These are phyloP conservation scores for Podospora anserina DNA, from an alignment of 495 filamentous ascomycete genomes.

Conservation along the genomic window DNA sequence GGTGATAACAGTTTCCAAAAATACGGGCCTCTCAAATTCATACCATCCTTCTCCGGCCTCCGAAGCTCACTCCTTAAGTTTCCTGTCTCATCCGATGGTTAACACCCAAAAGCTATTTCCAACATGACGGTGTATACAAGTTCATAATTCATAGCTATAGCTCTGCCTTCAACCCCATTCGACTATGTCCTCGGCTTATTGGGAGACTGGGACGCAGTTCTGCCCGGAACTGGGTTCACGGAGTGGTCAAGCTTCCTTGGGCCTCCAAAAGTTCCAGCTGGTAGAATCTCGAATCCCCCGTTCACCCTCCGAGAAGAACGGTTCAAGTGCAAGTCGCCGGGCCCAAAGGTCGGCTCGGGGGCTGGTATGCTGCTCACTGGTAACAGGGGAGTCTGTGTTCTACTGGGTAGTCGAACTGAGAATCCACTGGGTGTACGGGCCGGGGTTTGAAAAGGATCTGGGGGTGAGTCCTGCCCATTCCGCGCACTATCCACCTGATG, in stretches of 20 bases:
- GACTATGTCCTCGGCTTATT: background rate
- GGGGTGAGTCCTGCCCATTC: slow-evolving; percentile 13
- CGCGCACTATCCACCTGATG: slow-evolving; percentile 18
- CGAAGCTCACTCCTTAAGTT: background rate
- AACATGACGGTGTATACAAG: background rate
- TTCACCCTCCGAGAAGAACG: slow-evolving; percentile 53
- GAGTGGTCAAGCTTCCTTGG: background rate
- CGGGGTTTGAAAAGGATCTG: slow-evolving; percentile 27
- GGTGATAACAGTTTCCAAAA: background rate
- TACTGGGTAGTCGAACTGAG: slow-evolving; percentile 16
- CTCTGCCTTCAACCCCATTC: background rate
- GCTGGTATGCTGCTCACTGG: background rate
- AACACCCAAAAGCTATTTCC: background rate
- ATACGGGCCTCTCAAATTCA: background rate
- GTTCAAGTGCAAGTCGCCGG: slow-evolving; percentile 48
- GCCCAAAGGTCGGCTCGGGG: slow-evolving; percentile 32
- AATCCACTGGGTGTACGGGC: slow-evolving; percentile 26
- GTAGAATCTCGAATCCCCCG: slow-evolving; percentile 59
- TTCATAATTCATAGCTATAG: background rate
- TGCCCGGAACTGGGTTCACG: background rate
- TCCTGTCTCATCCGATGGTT: background rate
- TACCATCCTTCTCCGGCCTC: background rate
- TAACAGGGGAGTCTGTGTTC: background rate
- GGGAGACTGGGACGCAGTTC: background rate
- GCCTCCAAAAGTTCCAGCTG: slow-evolving; percentile 50